Base-by-base conservation (phyloP, 768 basidiomycete genomes). In the Porphyrellus cyaneotinctus region DNA sequence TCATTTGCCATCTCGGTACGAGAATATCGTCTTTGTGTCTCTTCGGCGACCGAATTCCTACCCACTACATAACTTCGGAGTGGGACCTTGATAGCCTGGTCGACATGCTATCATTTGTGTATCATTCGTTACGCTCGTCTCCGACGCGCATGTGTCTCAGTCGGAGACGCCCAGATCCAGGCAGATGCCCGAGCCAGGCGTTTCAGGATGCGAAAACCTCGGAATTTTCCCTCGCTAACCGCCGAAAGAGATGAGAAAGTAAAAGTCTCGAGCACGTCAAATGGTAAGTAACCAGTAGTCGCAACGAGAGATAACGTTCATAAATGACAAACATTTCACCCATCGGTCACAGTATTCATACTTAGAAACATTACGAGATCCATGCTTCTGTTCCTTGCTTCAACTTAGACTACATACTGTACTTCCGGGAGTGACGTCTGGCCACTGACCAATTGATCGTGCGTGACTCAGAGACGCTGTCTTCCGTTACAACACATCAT, bases 291-390 rank as follows among this genome's bases (percentile, higher is more conserved):
- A 42, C 4, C 6, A 10, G 14, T 3, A 6, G 13, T n/a, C n/a
- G 9, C 37, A 39, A 23, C 36, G n/a, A 51, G 32, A 42, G 47
- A 64, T 61, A 58, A 41, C 47, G 41, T 58, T 63, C 48, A 26
- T 15, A 30, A 39, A 37, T 55, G 48, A 63, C 62, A 47, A 54
- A 52, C 47, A n/a, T 18, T 30, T 35, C 44, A 43, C 12, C 41
- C 20, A 11, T 32, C n/a, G 23, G 30, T 14, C 28, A n/a, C 28
- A 4, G 18, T 44, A 43, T 44, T 55, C 36, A 43, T 32, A 5
- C 47, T 7, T n/a, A n/a, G n/a, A n/a, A 24, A n/a, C 2, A 6
- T 60, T 30, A 51, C 38, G 49, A 47, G 36, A 57, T 46, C 35
- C 49, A 47, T 23, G 23, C 45, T 24, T 35, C 17, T 4, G 39